Conservation (phyloP, 805 yeast genomes). For the Candida nitratophila region DNA sequence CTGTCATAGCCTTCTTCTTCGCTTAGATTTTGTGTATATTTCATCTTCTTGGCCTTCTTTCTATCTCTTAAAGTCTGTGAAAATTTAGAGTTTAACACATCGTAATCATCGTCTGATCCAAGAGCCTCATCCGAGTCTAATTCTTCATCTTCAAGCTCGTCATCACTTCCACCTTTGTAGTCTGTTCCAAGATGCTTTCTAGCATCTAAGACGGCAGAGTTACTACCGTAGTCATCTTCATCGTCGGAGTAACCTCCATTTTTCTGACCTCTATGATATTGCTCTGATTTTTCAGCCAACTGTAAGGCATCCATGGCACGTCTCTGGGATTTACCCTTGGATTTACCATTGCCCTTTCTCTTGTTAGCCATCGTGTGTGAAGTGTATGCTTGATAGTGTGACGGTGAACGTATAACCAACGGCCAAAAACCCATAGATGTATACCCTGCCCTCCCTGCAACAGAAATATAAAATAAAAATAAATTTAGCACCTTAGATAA, state of each 20-base stretch:
- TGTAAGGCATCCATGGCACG: constrained; percentile 22
- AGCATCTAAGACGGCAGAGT: constrained; percentile 26
- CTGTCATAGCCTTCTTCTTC: constrained; percentile 58
- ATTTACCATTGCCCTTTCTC: constrained; percentile 6
- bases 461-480: no score
- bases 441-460: no score
- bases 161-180: constrained; percentile 12
- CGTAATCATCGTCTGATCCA: constrained; percentile 72
- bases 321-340: constrained; percentile 11
- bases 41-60: constrained; percentile 16
- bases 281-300: constrained; percentile 17
- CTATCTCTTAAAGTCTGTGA: constrained; percentile 64
- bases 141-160: constrained; percentile 31
- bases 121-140: constrained; percentile 74
- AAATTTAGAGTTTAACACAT: constrained; percentile 53
- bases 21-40: constrained; percentile 25
- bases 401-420: no score
- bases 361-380: constrained; percentile 4
- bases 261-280: constrained; percentile 2
- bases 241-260: constrained; percentile 7
- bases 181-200: constrained; percentile 22
- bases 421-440: no score
- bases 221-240: constrained; percentile 10
- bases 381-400: constrained; percentile 4
- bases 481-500: no score